Evolutionary conservation across 331 rosid genomes (phyloP), one percentile per base, ranked within the genome.

Genomic region (Phaseolus coccineus): DNA sequence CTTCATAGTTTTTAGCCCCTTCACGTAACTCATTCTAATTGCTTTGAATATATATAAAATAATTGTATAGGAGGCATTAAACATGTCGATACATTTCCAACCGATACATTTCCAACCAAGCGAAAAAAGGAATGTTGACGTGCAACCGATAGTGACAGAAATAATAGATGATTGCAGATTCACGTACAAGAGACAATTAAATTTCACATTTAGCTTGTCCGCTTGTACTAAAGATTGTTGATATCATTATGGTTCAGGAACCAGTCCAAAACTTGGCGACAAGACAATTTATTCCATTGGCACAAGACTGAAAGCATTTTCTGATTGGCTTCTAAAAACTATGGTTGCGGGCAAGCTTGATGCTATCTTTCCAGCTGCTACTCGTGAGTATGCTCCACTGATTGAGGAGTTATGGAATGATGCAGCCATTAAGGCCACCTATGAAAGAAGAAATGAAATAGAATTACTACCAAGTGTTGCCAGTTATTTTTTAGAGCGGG

Each of bases 311-410:
- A 93, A 91, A 87, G 93, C 96, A 39, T 96, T 96, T 89, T 96
- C 99, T 52, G 99, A 96, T 80, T 96, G 98, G 98, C 92, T 96
- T 75, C 99, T 96, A 69, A 96, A 91, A 91, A 90, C 90, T 47
- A 96, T 93, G 96, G 98, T 85, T 51, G 83, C 91, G 0, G 99
- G 99, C 83, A 90, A 91, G 84, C 87, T 96, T 83, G 99, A 93
- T 84, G 92, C 91, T 59, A 89, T 96, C 82, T 96, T 96, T 82
- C 99, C 99, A 61, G 99, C 99, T 10, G 99, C 99, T 69, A 93
- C 93, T 59, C 94, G 97, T 82, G 99, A 96, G 82, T 96, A 96
- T 85, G 93, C 94, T 52, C 99, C 99, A 13, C 61, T 93, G 73
- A 86, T 96, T 28, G 98, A 90, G 81, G 99, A 93, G 88, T 80